Percentiles rank a stretch among this genome's conserved stretches.
These are phyloP conservation scores for Brettanomyces sp. DNA, from an alignment of 805 yeast species.

Conservation along the genomic window DNA sequence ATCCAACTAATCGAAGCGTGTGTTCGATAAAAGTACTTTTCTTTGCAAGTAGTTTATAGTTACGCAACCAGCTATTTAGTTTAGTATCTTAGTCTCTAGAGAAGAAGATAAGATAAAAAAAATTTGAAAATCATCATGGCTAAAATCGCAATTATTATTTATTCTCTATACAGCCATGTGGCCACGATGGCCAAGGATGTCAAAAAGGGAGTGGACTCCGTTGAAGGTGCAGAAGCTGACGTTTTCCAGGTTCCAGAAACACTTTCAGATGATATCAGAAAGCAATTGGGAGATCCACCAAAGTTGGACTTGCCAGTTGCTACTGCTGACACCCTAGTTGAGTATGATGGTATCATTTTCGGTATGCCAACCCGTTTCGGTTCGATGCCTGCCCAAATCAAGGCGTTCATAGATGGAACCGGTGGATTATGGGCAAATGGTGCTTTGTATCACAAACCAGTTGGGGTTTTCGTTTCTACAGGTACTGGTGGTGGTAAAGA, in stretches of 20 bases:
- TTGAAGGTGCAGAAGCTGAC: slow-evolving; percentile 61
- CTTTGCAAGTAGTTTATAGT: no score
- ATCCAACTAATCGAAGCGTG: no score
- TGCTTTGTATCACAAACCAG: slow-evolving; percentile 61
- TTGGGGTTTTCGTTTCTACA: slow-evolving; percentile 62
- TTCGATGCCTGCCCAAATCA: slow-evolving; percentile 66
- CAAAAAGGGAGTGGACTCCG: slow-evolving; percentile 52
- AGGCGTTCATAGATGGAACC: slow-evolving; percentile 66
- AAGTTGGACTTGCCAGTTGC: slow-evolving; percentile 52
- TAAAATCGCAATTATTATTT: slow-evolving; percentile 65
- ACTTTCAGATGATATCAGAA: slow-evolving; percentile 48
- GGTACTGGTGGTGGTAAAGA: slow-evolving; percentile 76
- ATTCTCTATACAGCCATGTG: slow-evolving; percentile 75
- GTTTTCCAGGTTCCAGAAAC: slow-evolving; percentile 78
- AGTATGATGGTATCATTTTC: slow-evolving; percentile 66
- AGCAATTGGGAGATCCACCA: slow-evolving; percentile 60
- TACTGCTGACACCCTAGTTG: slow-evolving; percentile 40
- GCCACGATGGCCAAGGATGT: slow-evolving; percentile 58
- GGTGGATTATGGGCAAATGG: slow-evolving; percentile 73
- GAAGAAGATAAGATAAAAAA: neutral
- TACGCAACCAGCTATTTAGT: neutral
- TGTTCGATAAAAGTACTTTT: no score
- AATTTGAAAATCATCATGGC: slow-evolving; percentile 17
- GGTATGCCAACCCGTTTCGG: slow-evolving; percentile 82
- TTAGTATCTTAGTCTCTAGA: neutral